phyloP scores from a whole-genome alignment of 176 grass and related monocot species.

The Saccharum officinarum region DNA sequence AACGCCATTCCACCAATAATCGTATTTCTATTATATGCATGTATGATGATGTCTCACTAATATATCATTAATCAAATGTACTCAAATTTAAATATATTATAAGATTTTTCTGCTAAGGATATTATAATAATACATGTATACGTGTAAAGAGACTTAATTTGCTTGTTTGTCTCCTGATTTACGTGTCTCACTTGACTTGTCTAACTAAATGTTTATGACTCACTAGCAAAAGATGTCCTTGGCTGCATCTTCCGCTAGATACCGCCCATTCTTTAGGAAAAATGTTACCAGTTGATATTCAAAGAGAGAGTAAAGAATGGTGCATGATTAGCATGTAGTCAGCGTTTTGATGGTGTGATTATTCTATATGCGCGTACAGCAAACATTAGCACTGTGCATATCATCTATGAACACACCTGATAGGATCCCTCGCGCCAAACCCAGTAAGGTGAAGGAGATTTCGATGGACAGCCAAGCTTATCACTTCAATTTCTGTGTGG shows the following conservation, averaged over 20 bases:
- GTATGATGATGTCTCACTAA: not conserved
- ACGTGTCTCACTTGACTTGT: not conserved
- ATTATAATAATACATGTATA: no score
- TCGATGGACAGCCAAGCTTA: no score
- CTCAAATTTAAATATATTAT: not conserved
- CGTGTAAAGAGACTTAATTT: not conserved
- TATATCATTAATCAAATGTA: not conserved
- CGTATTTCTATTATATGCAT: no score
- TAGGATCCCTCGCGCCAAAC: no score
- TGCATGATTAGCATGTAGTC: no score
- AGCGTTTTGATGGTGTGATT: no score
- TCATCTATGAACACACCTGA: no score
- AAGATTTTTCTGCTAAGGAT: no score
- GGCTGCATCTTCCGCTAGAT: not conserved
- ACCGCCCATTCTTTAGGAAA: not conserved
- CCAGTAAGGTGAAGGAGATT: no score
- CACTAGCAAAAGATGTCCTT: not conserved
- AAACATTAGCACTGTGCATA: no score
- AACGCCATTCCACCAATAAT: no score
- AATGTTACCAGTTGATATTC: not conserved
- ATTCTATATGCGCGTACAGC: no score
- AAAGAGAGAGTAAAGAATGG: not conserved
- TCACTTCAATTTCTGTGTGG: slow-evolving; percentile 65
- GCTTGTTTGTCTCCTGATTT: not conserved
- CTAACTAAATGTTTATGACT: not conserved